A percentile compares a stretch with the other conserved stretches of the same genome.
Evolutionary conservation across 1,139 yeast genomes (phyloP).

Genomic region (Lodderomyces beijingensis): DNA sequence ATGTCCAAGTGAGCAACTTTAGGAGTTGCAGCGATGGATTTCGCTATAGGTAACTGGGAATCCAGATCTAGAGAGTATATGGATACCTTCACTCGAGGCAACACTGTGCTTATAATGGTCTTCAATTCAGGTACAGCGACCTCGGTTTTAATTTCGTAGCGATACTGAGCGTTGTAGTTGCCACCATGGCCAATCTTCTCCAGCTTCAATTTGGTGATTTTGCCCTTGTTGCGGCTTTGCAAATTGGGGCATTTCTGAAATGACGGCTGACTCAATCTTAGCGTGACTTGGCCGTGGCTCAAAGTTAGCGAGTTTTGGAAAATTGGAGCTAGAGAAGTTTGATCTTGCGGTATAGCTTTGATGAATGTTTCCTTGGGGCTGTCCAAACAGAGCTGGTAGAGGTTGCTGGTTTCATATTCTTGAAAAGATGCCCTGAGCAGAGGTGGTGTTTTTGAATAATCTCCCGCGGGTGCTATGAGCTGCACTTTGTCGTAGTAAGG

Average conservation of each 20-base stretch:
- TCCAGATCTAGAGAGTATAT: too few relatives aligned
- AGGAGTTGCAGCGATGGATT: not conserved
- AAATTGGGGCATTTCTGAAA: conserved; percentile 9
- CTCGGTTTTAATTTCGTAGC: conserved; percentile 4
- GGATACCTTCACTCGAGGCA: conserved; percentile 4
- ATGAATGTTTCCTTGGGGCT: conserved; percentile 1
- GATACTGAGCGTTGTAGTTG: conserved; percentile 5
- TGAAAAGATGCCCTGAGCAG: not conserved
- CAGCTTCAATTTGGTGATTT: conserved; percentile 3
- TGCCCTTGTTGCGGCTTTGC: conserved; percentile 2
- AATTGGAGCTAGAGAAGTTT: not conserved
- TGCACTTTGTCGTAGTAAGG: conserved; percentile 6
- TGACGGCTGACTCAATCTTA: conserved; percentile 6
- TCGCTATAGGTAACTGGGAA: not conserved
- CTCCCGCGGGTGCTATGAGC: conserved; percentile 3
- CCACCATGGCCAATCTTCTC: conserved; percentile 10
- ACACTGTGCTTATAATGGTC: conserved; percentile 8
- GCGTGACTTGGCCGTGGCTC: conserved; percentile 1
- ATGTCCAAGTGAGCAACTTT: not conserved
- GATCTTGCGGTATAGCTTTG: conserved; percentile 7
- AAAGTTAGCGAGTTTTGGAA: conserved; percentile 6
- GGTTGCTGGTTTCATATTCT: not conserved
- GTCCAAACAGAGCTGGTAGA: not conserved
- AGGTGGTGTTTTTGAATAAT: too few relatives aligned
- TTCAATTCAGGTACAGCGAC: conserved; percentile 6